Evolutionary conservation across 2,329 filamentous ascomycete species (phyloP), one percentile per base, ranked within the genome.

Genomic region (Talaromyces amestolkiae): DNA sequence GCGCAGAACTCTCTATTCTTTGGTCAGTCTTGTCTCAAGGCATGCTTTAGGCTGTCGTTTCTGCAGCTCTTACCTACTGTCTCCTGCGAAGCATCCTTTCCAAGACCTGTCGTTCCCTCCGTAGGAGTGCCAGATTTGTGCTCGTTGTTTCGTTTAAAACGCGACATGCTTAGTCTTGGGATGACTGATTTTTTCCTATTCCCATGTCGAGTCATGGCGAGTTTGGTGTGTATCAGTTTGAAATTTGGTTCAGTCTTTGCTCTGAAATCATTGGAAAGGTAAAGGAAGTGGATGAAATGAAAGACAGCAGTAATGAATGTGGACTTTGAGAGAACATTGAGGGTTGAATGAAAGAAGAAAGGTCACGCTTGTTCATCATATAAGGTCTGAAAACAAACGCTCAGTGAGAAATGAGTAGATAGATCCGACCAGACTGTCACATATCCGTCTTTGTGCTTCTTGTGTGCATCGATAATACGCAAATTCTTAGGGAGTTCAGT

Each of bases 201-300:
- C 5, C 49, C 41, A n/a, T 58, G 35, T 59, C 41, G 62, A 41
- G 53, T 7, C 62, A 64, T 64, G 53, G 27, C 8, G 35, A 59
- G 8, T 19, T 15, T 43, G 6, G 17, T 31, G 22, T 15, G 37
- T 43, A 45, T n/a, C 13, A 6, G 22, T 7, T 41, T 45, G 37
- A 24, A n/a, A 15, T 5, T 9, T 39, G 22, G 1, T 39, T 11
- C 39, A 19, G 11, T 27, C 31, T 19, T 43, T 15, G 13, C 15
- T 59, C 22, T 58, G 9, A 31, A 22, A 24, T 45, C 2, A 15
- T 17, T 56, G 53, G 24, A 15, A 13, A 37, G 31, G 9, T 15
- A 39, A 24, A 7, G 11, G 22, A 39, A 56, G 53, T 17, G 11
- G n/a, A 5, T 37, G 13, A 10, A 22, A 56, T 24, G 53, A 39